phyloP scores from a whole-genome alignment of 345 rosid species.

The Barbarea vulgaris region DNA sequence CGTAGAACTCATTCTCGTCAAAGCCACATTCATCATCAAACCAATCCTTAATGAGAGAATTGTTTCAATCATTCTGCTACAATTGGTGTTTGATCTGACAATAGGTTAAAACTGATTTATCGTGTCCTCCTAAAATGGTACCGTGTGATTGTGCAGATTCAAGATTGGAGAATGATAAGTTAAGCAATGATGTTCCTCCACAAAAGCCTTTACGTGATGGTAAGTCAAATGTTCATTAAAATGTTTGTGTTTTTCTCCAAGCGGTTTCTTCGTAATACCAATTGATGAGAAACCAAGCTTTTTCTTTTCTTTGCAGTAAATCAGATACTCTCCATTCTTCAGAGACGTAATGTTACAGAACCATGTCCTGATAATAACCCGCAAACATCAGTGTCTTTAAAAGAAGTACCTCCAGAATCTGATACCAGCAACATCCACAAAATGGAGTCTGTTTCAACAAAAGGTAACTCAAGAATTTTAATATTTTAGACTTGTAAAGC shows the following conservation, averaged over 20 bases:
- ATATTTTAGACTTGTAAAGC: constrained; percentile 1
- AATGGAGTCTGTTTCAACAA: constrained; percentile 34
- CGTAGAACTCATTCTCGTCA: constrained; percentile 2
- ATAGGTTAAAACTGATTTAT: not conserved
- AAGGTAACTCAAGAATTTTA: constrained; percentile 27
- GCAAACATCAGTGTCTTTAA: constrained; percentile 27
- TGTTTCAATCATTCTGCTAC: not conserved
- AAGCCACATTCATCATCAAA: constrained; percentile 10
- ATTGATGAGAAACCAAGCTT: constrained; percentile 3
- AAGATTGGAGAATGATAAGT: constrained; percentile 37
- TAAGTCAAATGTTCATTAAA: constrained; percentile 33
- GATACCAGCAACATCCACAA: constrained; percentile 23
- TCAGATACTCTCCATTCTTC: constrained; percentile 70
- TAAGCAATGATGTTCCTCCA: constrained; percentile 31
- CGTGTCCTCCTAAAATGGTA: constrained; percentile 12
- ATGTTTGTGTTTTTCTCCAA: not conserved
- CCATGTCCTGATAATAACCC: constrained; percentile 31
- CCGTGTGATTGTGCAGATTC: constrained; percentile 26
- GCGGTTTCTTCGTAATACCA: not conserved
- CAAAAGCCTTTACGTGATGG: constrained; percentile 62
- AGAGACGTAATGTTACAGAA: constrained; percentile 45
- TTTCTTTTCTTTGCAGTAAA: constrained; percentile 47
- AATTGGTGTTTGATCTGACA: not conserved
- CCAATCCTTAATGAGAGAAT: not conserved
- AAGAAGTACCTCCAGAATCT: constrained; percentile 39